These are phyloP conservation scores for Microbotryomycetes sp. DNA, from an alignment of 1,284 basidiomycete species.

Conservation along the genomic window DNA sequence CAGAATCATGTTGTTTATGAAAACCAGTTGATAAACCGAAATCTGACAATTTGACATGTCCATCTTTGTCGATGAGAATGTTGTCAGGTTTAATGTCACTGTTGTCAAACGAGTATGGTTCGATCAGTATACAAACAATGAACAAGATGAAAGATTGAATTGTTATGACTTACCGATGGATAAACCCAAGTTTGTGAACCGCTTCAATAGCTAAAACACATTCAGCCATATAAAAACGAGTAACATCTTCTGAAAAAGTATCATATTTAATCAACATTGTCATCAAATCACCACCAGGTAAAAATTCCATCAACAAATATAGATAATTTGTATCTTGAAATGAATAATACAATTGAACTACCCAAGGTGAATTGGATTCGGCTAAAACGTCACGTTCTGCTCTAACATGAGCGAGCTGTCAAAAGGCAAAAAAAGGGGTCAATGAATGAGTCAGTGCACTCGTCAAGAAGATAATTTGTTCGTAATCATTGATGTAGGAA, in stretches of 20 bases:
- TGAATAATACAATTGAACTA: slow-evolving; percentile 95
- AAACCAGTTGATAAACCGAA: slow-evolving; percentile 93
- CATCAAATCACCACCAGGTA: slow-evolving; percentile 97
- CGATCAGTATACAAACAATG: background rate
- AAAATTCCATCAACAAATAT: slow-evolving; percentile 98
- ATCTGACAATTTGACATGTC: slow-evolving; percentile 92
- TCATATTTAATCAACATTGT: slow-evolving; percentile 99
- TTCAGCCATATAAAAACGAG: slow-evolving; percentile 98
- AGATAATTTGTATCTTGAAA: slow-evolving; percentile 96
- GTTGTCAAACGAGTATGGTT: slow-evolving; percentile 1
- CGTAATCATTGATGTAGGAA: slow-evolving; percentile 3
- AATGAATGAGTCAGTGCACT: background rate
- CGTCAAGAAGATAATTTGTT: background rate
- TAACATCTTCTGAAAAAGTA: slow-evolving; percentile 97
- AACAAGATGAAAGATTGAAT: slow-evolving; percentile 2
- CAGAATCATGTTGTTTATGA: slow-evolving; percentile 88
- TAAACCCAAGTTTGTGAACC: slow-evolving; percentile 97
- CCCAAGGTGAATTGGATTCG: slow-evolving; percentile 96
- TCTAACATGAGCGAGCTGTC: slow-evolving; percentile 88
- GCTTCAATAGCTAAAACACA: slow-evolving; percentile 97
- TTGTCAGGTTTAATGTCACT: slow-evolving; percentile 98
- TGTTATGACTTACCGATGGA: slow-evolving; percentile 69
- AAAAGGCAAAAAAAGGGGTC: background rate
- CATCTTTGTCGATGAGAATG: slow-evolving; percentile 88
- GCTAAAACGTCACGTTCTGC: slow-evolving; percentile 98